Base-by-base conservation (phyloP, 768 basidiomycete species). In the Boletellus ananas region DNA sequence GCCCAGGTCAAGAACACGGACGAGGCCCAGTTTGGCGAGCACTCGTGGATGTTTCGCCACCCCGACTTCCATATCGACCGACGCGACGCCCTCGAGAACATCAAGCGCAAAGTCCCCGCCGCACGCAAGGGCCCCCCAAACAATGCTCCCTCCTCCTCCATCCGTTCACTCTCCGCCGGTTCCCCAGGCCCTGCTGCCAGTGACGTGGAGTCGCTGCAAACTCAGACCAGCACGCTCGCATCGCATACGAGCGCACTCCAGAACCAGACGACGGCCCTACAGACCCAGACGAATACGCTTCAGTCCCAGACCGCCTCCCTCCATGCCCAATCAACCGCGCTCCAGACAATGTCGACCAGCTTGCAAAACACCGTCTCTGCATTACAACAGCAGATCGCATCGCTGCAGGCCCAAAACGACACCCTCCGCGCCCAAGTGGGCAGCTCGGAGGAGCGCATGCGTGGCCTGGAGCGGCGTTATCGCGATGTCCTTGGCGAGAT, bases 1-100 rank as follows among this genome's bases (percentile, higher is more conserved):
- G 11, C 39, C n/a, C 47, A 75, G 76, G 83, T 94, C 56, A 94
- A 94, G 69, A 91, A 89, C 60, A 84, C 83, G 2, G 92, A 93
- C 56, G 90, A 90, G 58, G 74, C 80, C 63, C 80, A 83, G 55
- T 90, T 77, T 50, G 80, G 81, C 49, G 80, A 82, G 55, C 79
- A 81, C 54, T 65, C 73, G 34, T 78, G 77, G 77, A 79, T 75
- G 1, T 78, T 78, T 54, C 71, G 74, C n/a, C 77, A 78, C 46
- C 77, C 77, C 16, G 77, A 78, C 54, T 78, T 78, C 52, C 77
- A 75, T 55, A 67, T 75, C 16, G 77, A 79, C 58, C 69, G 76
- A 37, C 74, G 74, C 20, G 77, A 79, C 41, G 75, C 73, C 10
- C 74, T 84, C 49, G 83, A 84, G 64, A 79, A 81, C 58, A 85